Conservation (phyloP, 768 basidiomycete species). For the Boletus patriciae region DNA sequence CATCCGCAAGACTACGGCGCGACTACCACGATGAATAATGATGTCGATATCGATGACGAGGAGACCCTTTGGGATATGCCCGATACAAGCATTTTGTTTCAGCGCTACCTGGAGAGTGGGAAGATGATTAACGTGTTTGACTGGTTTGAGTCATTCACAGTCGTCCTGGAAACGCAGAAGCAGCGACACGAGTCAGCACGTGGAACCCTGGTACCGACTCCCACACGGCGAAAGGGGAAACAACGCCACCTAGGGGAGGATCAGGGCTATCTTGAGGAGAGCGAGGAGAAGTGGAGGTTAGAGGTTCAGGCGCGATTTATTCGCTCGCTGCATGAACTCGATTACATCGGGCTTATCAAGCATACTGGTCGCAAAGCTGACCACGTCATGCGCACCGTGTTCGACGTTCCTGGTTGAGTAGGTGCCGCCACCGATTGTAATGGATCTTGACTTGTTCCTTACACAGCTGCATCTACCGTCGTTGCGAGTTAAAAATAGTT, state of each 20-base stretch:
- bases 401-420: slow-evolving; percentile 42
- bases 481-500: background rate
- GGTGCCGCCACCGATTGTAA: slow-evolving; percentile 3
- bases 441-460: slow-evolving; percentile 6
- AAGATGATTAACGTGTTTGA: slow-evolving; percentile 86
- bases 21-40: background rate
- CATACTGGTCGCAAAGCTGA: slow-evolving; percentile 78
- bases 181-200: background rate
- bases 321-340: slow-evolving; percentile 77
- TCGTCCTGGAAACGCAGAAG: slow-evolving; percentile 63
- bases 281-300: slow-evolving; percentile 50
- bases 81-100: slow-evolving; percentile 76
- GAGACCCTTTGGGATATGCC: slow-evolving; percentile 54
- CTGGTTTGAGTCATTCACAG: slow-evolving; percentile 79
- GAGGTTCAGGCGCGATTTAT: slow-evolving; percentile 79
- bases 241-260: slow-evolving; percentile 26
- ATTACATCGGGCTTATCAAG: slow-evolving; percentile 76
- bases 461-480: background rate
- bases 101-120: slow-evolving; percentile 74
- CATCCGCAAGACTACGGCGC: slow-evolving; percentile 52
- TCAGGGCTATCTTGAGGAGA: slow-evolving; percentile 18
- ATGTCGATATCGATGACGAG: slow-evolving; percentile 26
- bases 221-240: slow-evolving; percentile 27
- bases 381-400: slow-evolving; percentile 68
- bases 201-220: slow-evolving; percentile 9